Evolutionary conservation across 805 yeast species (phyloP), one percentile per base, ranked within the genome.

Genomic region (Yarrowia osloensis): DNA sequence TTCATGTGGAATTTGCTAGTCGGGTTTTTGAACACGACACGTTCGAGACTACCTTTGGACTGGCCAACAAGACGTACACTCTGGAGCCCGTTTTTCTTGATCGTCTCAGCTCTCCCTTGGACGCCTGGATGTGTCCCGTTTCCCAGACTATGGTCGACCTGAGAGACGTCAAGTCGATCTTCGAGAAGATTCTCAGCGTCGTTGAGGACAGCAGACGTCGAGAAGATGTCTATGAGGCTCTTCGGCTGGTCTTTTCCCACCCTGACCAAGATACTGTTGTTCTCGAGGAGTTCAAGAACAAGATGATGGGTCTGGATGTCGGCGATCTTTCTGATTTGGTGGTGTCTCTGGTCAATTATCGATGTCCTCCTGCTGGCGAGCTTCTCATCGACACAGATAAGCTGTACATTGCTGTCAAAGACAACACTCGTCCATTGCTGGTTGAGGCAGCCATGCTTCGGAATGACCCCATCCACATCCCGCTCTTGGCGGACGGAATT

Each of bases 81-180:
- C 35, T 54, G 21, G 62, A 54, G 1, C 47, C 62, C 12, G 19
- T 54, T n/a, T 54, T 54, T 21, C 15, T 54, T 19, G 62, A 35
- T 4, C 29, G 46, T 6, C 46, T 54, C 28, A 11, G n/a, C 13
- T 2, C 21, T 1, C 35, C 46, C 0, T 5, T 54, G 35, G 62
- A 54, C 12, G 21, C 62, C 3, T 54, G 62, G 62, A n/a, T 54
- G 33, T 54, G 62, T n/a, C 62, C 62, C 12, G 62, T 54, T 5
- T 37, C 26, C 6, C 46, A 19, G 24, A 24, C 31, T 1, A 37
- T 54, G 26, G 62, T 54, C n/a, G 24, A 22, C 9, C 7, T 37
- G 9, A 39, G 37, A n/a, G 62, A 54, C 19, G 24, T 15, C 5
- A 37, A 54, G 35, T 6, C n/a, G 9, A 54, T 54, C 12, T 19